Evolutionary conservation across 768 basidiomycete genomes (phyloP), one percentile per base, ranked within the genome.

Genomic region (Trichaptum fuscoviolaceum): DNA sequence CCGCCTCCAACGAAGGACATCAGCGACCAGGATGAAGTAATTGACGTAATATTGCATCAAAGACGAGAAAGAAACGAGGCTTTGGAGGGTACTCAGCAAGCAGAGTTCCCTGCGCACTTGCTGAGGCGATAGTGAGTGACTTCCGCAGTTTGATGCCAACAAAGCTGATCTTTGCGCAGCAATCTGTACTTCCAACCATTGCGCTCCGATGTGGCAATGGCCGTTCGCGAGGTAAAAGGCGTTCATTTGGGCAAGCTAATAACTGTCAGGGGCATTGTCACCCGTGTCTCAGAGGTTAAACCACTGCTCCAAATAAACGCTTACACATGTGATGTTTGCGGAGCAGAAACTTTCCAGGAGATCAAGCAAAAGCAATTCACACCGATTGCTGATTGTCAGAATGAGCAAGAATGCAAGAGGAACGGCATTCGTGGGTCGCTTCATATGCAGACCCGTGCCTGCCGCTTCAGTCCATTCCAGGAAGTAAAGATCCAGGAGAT

Each of bases 401-500:
- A 95, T 66, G 85, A 87, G 69, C 84, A 87, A 23, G 89, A 91
- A 70, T 99, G 97, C 77, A 84, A 85, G 75, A 89, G 87, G 78
- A 95, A 99, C 72, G 84, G 87, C 15, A 87, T 94, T 63, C 88
- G 82, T n/a, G 96, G 96, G 10, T 90, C 93, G 24, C 79, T 99
- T 64, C 94, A 97, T 74, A 98, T 99, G 96, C 97, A 99, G 78
- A 99, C 97, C 6, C 86, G 97, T 59, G 97, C 97, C 24, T 95
- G 93, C 77, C 87, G 96, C 64, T 99, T 99, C 77, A 92, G 90
- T 71, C 96, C 97, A 0, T 99, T 99, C 83, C 97, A 99, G 75
- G 97, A 99, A 77, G 87, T 97, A 68, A 96, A 96, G 77, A 96
- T 99, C 65, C 97, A 99, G 76, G 97, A 99, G 77, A 96, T 99